Evolutionary conservation across 352 stramenopile genomes (phyloP).

Genomic region (Ophiocytium majus): DNA sequence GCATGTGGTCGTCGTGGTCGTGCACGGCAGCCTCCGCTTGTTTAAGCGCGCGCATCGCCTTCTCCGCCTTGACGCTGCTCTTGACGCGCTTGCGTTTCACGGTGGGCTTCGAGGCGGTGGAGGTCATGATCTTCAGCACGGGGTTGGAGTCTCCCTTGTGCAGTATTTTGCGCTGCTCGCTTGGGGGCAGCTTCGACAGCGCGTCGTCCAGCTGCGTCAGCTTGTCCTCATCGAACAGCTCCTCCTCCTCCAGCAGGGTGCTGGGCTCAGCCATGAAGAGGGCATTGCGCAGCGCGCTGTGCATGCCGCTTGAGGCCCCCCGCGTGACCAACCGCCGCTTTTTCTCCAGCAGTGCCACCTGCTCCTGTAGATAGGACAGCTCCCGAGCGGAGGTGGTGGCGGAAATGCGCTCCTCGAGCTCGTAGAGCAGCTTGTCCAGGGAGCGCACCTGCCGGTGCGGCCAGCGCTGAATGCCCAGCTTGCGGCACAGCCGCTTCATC

Average conservation of each 20-base stretch:
- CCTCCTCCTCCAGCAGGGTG: slow-evolving; percentile 30
- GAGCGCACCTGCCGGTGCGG: slow-evolving; percentile 36
- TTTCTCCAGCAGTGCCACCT: slow-evolving; percentile 31
- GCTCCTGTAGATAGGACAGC: slow-evolving; percentile 22
- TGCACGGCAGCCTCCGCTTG: background rate
- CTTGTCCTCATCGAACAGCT: slow-evolving; percentile 34
- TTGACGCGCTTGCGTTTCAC: slow-evolving; percentile 17
- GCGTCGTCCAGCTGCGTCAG: slow-evolving; percentile 7
- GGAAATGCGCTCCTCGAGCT: slow-evolving; percentile 16
- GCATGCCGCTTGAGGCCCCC: slow-evolving; percentile 28
- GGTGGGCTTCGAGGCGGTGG: background rate
- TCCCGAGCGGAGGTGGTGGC: slow-evolving; percentile 4
- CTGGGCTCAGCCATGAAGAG: slow-evolving; percentile 30
- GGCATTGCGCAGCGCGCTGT: slow-evolving; percentile 24
- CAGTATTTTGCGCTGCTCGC: slow-evolving; percentile 19
- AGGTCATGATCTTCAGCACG: slow-evolving; percentile 26
- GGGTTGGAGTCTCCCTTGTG: slow-evolving; percentile 26
- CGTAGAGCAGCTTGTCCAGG: slow-evolving; percentile 27
- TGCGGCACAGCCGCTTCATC: slow-evolving; percentile 31
- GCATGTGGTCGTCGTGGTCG: background rate
- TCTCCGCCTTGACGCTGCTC: background rate
- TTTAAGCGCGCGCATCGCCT: slow-evolving; percentile 6
- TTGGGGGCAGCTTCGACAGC: background rate
- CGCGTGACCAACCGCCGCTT: slow-evolving; percentile 27
- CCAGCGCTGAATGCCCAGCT: slow-evolving; percentile 36